Base-by-base conservation (phyloP, 495 filamentous ascomycete genomes). In the Cercophora scortea region DNA sequence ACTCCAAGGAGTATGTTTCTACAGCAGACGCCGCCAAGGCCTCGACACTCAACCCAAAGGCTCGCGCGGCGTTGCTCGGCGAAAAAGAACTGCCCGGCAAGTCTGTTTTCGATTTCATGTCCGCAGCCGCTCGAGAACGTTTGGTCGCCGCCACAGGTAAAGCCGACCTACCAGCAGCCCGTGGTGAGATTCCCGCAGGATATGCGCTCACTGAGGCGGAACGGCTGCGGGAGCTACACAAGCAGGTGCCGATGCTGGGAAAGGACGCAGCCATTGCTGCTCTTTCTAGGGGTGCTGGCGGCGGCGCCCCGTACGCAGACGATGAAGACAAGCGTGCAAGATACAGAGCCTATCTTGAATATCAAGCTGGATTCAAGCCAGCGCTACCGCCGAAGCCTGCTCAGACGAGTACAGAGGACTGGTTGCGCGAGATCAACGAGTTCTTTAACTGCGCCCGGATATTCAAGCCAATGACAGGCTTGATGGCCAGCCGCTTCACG, bases 81-180 rank as follows among this genome's bases (percentile, higher is more conserved):
- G 92, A 97, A 66, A 73, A 80, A 32, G 80, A 84, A 41, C 72
- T 98, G 1, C 91, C 90, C 4, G 87, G 89, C 9, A 96, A 96
- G 67, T 97, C 93, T 1, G 84, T 98, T 35, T 98, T 97, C 64
- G 90, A 96, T 66, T 97, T 86, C 72, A 80, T 98, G 68, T 86
- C 89, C 0, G 79, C 90, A 1, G 81, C 87, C 39, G 83, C 88
- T 8, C 83, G 93, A 56, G 85, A 89, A 43, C 81, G 82, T 18
- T 79, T 98, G 54, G 89, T 77, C 13, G 75, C 83, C 45, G 82
- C 82, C 4, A 89, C 89, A 8, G 90, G 90, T 1, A 88, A 84
- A 45, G 62, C 68, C 12, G 81, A 92, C 59, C 77, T 98, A 10
- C 93, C 93, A 1, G 80, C 81, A 8, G 93, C 84, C 5, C 69